Percentiles rank a stretch among this genome's conserved stretches.
Evolutionary conservation across 2,329 filamentous ascomycete genomes (phyloP).

Genomic region (Aspergillus ochraceoroseus): DNA sequence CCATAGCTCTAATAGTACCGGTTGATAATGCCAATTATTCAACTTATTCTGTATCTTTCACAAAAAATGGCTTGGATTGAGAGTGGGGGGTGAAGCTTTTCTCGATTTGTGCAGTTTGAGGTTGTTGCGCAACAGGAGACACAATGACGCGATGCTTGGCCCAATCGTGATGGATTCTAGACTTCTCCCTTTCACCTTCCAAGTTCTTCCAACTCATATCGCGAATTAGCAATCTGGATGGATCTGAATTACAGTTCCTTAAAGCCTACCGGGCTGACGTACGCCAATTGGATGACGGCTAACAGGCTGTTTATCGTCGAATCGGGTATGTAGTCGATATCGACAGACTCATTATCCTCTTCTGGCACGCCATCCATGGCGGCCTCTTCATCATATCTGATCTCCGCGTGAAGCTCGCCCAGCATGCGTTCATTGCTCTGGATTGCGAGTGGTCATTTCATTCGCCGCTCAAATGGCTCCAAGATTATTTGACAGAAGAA

Average conservation of each 20-base stretch:
- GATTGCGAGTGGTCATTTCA: neutral
- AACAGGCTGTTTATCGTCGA: neutral
- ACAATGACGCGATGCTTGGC: constrained; percentile 28
- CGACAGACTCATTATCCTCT: constrained; percentile 6
- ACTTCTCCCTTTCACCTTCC: neutral
- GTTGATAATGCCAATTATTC: no score
- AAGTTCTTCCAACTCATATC: neutral
- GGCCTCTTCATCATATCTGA: constrained; percentile 6
- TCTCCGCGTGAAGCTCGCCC: constrained; percentile 2
- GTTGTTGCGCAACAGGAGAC: constrained; percentile 3
- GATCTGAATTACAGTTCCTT: no score
- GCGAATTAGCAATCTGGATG: no score
- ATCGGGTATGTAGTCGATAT: constrained; percentile 7
- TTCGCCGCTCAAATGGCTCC: constrained; percentile 3
- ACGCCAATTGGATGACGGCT: constrained; percentile 1
- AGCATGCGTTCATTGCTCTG: neutral
- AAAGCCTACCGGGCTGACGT: no score
- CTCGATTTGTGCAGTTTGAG: neutral
- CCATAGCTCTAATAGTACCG: no score
- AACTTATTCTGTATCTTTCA: no score
- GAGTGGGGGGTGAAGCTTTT: neutral
- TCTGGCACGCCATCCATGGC: constrained; percentile 15
- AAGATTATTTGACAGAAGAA: neutral
- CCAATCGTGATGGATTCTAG: neutral
- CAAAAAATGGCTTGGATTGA: neutral